Conservation (phyloP, 495 filamentous ascomycete genomes). For the Penicillium goetzii region DNA sequence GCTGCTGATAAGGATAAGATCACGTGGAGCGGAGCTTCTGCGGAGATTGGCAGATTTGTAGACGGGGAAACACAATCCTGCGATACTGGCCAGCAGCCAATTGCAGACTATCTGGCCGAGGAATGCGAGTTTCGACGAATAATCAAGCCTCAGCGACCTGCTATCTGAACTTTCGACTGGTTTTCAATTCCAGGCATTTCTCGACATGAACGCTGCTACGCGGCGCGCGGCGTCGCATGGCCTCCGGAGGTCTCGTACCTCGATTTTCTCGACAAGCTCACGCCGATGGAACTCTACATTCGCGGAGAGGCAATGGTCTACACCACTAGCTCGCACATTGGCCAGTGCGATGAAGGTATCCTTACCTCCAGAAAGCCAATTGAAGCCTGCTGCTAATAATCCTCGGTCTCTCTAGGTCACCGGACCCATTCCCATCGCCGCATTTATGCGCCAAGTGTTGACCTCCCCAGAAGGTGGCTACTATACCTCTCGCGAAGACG, state of each 20-base stretch:
- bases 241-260: slow-evolving; percentile 31
- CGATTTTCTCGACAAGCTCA: slow-evolving; percentile 17
- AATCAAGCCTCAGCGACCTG: too few species aligned
- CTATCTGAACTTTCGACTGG: not conserved
- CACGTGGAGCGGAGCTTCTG: slow-evolving; percentile 41
- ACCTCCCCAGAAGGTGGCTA: slow-evolving; percentile 91
- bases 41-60: slow-evolving; percentile 26
- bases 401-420: slow-evolving; percentile 55
- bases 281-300: slow-evolving; percentile 42
- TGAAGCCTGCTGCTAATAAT: slow-evolving; percentile 2
- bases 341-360: slow-evolving; percentile 78
- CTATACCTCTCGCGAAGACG: slow-evolving; percentile 72
- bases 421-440: slow-evolving; percentile 86
- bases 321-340: slow-evolving; percentile 82
- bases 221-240: slow-evolving; percentile 41
- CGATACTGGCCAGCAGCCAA: not conserved
- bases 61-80: slow-evolving; percentile 11
- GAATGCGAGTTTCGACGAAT: not conserved
- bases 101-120: not conserved
- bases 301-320: slow-evolving; percentile 72
- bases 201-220: slow-evolving; percentile 39
- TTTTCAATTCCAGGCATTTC: not conserved
- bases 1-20: slow-evolving; percentile 32
- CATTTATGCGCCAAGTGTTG: slow-evolving; percentile 98
- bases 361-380: not conserved